Evolutionary conservation across 2,329 filamentous ascomycete genomes (phyloP), one percentile per base, ranked within the genome.

Genomic region (Pseudocercospora macadamiae): DNA sequence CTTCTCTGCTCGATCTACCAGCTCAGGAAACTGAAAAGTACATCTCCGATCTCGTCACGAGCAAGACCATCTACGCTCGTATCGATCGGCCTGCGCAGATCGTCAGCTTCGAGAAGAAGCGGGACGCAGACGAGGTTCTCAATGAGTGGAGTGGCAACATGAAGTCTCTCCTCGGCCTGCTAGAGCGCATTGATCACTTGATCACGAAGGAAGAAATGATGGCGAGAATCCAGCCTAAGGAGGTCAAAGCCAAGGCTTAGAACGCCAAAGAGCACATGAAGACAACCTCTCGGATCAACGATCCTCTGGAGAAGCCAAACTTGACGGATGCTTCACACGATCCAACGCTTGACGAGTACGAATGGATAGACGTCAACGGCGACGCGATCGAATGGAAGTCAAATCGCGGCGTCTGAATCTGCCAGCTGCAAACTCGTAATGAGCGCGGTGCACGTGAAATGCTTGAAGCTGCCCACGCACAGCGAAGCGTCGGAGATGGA

Each of bases 141-240:
- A 99, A 99, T 73, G 95, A 99, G 78, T 99, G 95, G 95, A 96
- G 92, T 75, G 89, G 90, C 71, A 96, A 97, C 77, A 97, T 96
- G 91, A 96, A 95, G 88, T 93, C 88, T 72, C 78, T 96, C 69
- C 78, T 96, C 65, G 91, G 91, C 9, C 79, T 93, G 55, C 74
- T 96, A 72, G 92, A 96, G 82, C 85, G 92, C 64, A 96, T 99
- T 62, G 95, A 99, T 73, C 95, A 99, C 76, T 82, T 99, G 70
- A 99, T 99, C 72, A 99, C 96, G 55, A 97, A 97, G 83, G 95
- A 99, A 79, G 95, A 99, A 83, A 99, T 99, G 95, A 99, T 99
- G 95, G 95, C 95, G 37, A 85, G 93, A 60, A 97, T 99, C 70
- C 89, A 95, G 76, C 91, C 91, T 4, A 71, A 60, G 54, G 57